A percentile compares a stretch with the other conserved stretches of the same genome.
These are phyloP conservation scores for Collariella sp. DNA, from an alignment of 495 filamentous ascomycete species.

Conservation along the genomic window DNA sequence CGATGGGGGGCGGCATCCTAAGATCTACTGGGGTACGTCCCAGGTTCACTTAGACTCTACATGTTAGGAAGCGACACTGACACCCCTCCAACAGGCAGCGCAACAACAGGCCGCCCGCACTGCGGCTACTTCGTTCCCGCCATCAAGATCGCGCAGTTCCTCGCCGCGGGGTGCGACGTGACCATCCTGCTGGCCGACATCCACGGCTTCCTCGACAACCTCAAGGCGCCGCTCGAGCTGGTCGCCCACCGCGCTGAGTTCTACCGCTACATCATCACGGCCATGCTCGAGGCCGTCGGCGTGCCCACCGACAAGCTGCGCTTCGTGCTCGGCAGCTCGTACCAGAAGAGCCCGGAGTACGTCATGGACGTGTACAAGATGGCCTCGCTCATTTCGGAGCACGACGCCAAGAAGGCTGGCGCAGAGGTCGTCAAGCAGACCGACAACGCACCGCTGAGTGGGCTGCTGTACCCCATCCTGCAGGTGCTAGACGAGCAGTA, in stretches of 20 bases:
- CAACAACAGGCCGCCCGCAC: slow-evolving; percentile 50
- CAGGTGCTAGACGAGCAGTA: slow-evolving; percentile 91
- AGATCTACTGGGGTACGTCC: slow-evolving; percentile 73
- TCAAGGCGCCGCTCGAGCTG: slow-evolving; percentile 83
- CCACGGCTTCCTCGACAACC: slow-evolving; percentile 71
- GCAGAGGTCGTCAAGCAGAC: slow-evolving; percentile 91
- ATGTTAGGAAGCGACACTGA: not conserved
- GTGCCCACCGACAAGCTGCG: slow-evolving; percentile 69
- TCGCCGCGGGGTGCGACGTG: slow-evolving; percentile 75
- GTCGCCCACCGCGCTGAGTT: slow-evolving; percentile 68
- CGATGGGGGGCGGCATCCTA: slow-evolving; percentile 58
- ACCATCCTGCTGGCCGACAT: slow-evolving; percentile 75
- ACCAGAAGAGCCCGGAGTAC: slow-evolving; percentile 65
- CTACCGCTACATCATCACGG: slow-evolving; percentile 58
- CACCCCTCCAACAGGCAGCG: slow-evolving; percentile 46
- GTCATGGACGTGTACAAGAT: slow-evolving; percentile 66
- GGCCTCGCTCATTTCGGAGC: slow-evolving; percentile 45
- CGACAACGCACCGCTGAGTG: slow-evolving; percentile 61
- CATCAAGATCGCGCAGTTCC: slow-evolving; percentile 83
- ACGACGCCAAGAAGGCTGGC: slow-evolving; percentile 77
- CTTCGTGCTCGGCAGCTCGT: slow-evolving; percentile 77
- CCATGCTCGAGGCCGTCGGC: slow-evolving; percentile 59
- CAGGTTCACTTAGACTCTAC: not conserved
- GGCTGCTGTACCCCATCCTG: slow-evolving; percentile 80
- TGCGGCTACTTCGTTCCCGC: slow-evolving; percentile 70